phyloP scores from a whole-genome alignment of 2,329 filamentous ascomycete genomes.

The Fusarium sublunatum region DNA sequence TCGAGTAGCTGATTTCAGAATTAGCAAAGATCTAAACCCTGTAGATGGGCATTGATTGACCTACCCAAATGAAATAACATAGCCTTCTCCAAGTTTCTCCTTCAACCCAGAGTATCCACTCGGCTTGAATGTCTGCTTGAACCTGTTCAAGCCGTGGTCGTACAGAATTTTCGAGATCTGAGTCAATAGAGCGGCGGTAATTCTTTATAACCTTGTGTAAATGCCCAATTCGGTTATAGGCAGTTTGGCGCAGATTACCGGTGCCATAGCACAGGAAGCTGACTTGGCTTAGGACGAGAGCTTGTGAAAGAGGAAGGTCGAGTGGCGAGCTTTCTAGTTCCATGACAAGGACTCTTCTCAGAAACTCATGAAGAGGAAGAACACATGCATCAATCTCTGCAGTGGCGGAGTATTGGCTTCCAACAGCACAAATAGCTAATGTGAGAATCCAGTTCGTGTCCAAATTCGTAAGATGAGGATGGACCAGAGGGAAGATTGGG shows the following conservation, averaged over 20 bases:
- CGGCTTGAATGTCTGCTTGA: neutral
- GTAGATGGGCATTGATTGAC: neutral
- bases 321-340: neutral
- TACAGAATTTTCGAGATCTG: neutral
- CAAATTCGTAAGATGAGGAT: constrained; percentile 20
- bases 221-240: neutral
- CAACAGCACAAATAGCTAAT: constrained; percentile 39
- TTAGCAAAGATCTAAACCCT: neutral
- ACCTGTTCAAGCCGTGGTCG: neutral
- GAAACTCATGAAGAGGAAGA: constrained; percentile 41
- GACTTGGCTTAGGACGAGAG: constrained; percentile 32
- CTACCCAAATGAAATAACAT: constrained; percentile 6
- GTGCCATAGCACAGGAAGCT: constrained; percentile 14
- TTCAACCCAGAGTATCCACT: constrained; percentile 11
- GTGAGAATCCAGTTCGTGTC: constrained; percentile 39
- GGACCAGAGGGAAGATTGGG: constrained; percentile 48
- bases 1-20: neutral
- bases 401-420: constrained; percentile 42
- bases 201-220: constrained; percentile 3
- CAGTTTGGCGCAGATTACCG: neutral
- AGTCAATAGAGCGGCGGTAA: neutral
- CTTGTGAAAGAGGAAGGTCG: constrained; percentile 3
- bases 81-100: constrained; percentile 22
- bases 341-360: constrained; percentile 27
- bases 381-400: constrained; percentile 37